phyloP scores from a whole-genome alignment of 139 green algal species.

The Coelastrella sp. region DNA sequence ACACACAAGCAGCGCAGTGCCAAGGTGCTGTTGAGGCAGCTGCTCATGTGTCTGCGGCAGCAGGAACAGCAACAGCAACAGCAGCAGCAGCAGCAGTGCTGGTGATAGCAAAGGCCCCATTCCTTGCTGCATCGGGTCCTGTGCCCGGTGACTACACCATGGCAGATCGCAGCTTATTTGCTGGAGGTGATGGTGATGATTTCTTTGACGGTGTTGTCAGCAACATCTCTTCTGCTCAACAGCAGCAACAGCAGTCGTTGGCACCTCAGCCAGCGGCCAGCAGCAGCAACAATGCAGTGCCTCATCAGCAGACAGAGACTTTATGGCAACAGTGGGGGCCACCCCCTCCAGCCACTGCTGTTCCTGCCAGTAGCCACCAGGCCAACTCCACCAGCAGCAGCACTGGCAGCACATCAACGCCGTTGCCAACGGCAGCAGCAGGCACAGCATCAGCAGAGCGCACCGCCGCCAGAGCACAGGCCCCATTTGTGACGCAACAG shows the following conservation, averaged over 20 bases:
- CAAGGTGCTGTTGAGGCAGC: no score
- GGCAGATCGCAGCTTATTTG: background rate
- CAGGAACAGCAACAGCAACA: background rate
- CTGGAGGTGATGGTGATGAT: background rate
- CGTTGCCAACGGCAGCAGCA: background rate
- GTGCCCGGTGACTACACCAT: background rate
- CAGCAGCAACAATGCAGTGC: background rate
- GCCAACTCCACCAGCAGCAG: background rate
- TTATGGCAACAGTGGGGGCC: background rate
- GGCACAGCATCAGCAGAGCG: background rate
- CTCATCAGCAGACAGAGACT: background rate
- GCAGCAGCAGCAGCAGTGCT: background rate
- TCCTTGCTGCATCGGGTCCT: background rate
- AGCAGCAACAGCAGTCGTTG: background rate
- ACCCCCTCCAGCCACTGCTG: background rate
- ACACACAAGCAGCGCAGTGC: no score
- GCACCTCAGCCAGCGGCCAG: background rate
- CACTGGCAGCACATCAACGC: background rate
- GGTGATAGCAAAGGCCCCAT: background rate
- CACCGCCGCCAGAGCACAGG: background rate
- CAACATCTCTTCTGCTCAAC: background rate
- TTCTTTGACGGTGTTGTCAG: background rate
- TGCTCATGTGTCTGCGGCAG: no score
- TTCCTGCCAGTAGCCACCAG: background rate
- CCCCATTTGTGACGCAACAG: background rate